A percentile compares a stretch with the other conserved stretches of the same genome.
phyloP scores from a whole-genome alignment of 176 grass and related monocot genomes.

The Metroxylon sagu region DNA sequence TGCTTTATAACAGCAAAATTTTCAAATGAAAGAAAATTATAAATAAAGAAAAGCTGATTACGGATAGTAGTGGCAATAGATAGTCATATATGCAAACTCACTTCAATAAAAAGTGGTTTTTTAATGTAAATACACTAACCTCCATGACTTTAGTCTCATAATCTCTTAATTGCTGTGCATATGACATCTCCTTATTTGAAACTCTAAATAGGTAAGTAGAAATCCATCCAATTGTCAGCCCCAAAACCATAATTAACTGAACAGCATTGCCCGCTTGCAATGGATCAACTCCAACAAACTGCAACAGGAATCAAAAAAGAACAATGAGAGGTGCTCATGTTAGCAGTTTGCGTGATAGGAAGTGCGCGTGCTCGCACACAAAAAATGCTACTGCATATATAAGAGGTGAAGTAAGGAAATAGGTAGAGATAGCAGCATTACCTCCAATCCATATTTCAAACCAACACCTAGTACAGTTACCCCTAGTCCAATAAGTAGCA shows the following conservation, averaged over 20 bases:
- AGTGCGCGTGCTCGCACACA: neutral
- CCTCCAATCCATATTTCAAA: slow-evolving; percentile 83
- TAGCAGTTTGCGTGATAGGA: no score
- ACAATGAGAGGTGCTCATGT: neutral
- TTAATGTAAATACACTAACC: slow-evolving; percentile 18
- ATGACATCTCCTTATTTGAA: slow-evolving; percentile 97
- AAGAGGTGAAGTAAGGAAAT: neutral
- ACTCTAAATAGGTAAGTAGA: slow-evolving; percentile 93
- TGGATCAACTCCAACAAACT: slow-evolving; percentile 71
- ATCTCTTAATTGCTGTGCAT: slow-evolving; percentile 84
- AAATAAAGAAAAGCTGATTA: no score
- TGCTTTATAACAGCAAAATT: no score
- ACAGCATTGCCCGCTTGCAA: slow-evolving; percentile 93
- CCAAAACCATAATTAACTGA: slow-evolving; percentile 83
- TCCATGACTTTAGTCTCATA: slow-evolving; percentile 99
- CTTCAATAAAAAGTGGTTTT: neutral
- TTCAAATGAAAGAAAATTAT: no score
- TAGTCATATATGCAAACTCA: no score
- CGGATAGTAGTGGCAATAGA: no score
- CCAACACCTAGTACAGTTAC: slow-evolving; percentile 53
- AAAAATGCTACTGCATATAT: no score
- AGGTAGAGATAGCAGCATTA: slow-evolving; percentile 5
- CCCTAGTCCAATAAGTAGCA: slow-evolving; percentile 80
- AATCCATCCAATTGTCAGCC: slow-evolving; percentile 89
- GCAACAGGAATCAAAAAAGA: slow-evolving; percentile 6